Conservation (phyloP, 192 early-diverging fungal genomes). For the Mortierella antarctica region DNA sequence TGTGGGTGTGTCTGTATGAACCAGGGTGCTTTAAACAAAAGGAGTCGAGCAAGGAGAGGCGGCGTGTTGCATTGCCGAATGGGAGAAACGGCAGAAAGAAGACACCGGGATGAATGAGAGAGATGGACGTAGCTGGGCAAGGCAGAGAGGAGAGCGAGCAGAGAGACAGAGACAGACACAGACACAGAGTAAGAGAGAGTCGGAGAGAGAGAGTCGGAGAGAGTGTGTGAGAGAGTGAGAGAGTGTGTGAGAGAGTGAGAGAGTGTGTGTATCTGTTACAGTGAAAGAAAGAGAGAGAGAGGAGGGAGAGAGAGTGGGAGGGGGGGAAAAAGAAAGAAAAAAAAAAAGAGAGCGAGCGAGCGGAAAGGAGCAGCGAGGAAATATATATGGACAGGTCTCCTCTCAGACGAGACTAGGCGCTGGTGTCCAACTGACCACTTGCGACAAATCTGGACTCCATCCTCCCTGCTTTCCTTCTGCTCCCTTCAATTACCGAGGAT, state of each 20-base stretch:
- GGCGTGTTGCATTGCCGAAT: too few species aligned
- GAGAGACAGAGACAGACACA: conserved; percentile 3
- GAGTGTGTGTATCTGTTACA: conserved; percentile 2
- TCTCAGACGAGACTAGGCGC: not conserved
- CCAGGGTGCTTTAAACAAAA: too few species aligned
- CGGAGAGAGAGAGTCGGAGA: not conserved
- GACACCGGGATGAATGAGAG: too few species aligned
- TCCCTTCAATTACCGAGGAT: conserved; percentile 19
- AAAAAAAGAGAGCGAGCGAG: not conserved
- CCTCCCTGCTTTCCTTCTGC: not conserved
- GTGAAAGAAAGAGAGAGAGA: not conserved
- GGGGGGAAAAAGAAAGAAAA: conserved; percentile 9
- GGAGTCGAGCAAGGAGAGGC: too few species aligned
- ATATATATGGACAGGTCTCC: not conserved
- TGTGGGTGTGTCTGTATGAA: not conserved
- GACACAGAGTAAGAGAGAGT: not conserved
- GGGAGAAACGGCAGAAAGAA: too few species aligned
- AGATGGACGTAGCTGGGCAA: not conserved
- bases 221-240: not conserved
- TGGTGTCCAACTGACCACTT: conserved; percentile 23
- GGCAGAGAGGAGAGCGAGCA: not conserved
- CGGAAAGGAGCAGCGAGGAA: not conserved
- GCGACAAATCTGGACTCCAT: conserved; percentile 25
- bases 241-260: not conserved
- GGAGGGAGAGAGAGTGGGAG: not conserved